These are phyloP conservation scores for Kuraishia piskuri DNA, from an alignment of 805 yeast species.

Conservation along the genomic window DNA sequence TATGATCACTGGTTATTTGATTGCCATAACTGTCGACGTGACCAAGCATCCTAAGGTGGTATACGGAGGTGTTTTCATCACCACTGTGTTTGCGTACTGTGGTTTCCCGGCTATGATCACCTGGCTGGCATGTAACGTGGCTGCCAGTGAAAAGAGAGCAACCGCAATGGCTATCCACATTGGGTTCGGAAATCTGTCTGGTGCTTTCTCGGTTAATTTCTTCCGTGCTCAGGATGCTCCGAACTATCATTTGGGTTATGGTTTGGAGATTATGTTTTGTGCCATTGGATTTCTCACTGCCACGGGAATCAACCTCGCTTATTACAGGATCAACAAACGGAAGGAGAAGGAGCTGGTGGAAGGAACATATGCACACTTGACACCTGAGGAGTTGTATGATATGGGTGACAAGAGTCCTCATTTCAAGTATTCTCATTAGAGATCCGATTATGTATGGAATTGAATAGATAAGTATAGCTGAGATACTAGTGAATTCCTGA, in stretches of 20 bases:
- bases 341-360: conserved; percentile 15
- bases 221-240: conserved; percentile 22
- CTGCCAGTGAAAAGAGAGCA: conserved; percentile 28
- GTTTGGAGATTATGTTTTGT: conserved; percentile 16
- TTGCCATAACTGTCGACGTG: conserved; percentile 21
- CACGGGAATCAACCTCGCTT: conserved; percentile 4
- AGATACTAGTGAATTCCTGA: no score
- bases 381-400: conserved; percentile 18
- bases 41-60: conserved; percentile 16
- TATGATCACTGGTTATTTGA: conserved; percentile 24
- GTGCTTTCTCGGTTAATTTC: conserved; percentile 26
- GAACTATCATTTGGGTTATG: conserved; percentile 23
- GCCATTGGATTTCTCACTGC: conserved; percentile 7
- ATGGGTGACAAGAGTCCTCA: conserved; percentile 34
- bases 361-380: conserved; percentile 22
- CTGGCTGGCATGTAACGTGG: conserved; percentile 28
- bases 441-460: neutral
- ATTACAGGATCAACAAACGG: conserved; percentile 16
- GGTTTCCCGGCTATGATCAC: conserved; percentile 24
- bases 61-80: conserved; percentile 23
- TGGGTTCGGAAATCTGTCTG: conserved; percentile 29
- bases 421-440: conserved; percentile 18
- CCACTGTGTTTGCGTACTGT: conserved; percentile 22
- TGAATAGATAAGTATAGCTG: neutral
- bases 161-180: conserved; percentile 31